Base-by-base conservation (phyloP, 768 basidiomycete species). In the Agrocybe pediades region DNA sequence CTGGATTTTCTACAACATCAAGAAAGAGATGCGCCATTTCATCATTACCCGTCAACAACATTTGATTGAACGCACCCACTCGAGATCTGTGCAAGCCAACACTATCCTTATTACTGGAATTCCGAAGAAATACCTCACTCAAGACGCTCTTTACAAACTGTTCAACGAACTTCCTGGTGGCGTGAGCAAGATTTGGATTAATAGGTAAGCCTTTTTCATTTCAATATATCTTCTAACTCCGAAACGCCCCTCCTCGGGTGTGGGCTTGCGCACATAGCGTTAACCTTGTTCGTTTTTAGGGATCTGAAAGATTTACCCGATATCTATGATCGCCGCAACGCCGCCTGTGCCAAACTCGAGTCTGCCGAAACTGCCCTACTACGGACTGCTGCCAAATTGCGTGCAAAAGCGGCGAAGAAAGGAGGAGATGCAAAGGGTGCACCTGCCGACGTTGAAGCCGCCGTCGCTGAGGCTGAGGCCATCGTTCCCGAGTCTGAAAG, bases 51-150 rank as follows among this genome's bases (percentile, higher is more conserved):
- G 96, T 25, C 96, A 98, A 65, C 77, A 84, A 41, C 85, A 90
- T 71, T 85, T 98, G 29, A 83, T 95, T 60, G 81, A 84, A 57
- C 83, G 83, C 2, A 74, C 69, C 6, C 91, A 97, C 62, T 81
- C 92, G 0, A 79, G 80, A 39, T 83, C 88, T 7, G 84, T 93
- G 0, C 93, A 95, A 69, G 94, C 96, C 6, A 90, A 86, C 59
- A 95, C 96, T 3, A 79, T 98, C 19, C 85, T 98, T 41, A 78
- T 98, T 55, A 95, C 93, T 3, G 95, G 95, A 40, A 87, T 98
- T 5, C 94, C 95, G 6, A 72, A 77, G 26, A 81, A 83, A 44
- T 94, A 87, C 63, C 81, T 98, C 49, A 85, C 86, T 33, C 86
- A 88, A 59, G 70, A 76, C 6, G 85, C 84, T 3, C 76, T 97